Percentiles rank a stretch among this genome's conserved stretches.
Evolutionary conservation across 2,329 filamentous ascomycete genomes (phyloP).

Genomic region (Aschersonia sp.): DNA sequence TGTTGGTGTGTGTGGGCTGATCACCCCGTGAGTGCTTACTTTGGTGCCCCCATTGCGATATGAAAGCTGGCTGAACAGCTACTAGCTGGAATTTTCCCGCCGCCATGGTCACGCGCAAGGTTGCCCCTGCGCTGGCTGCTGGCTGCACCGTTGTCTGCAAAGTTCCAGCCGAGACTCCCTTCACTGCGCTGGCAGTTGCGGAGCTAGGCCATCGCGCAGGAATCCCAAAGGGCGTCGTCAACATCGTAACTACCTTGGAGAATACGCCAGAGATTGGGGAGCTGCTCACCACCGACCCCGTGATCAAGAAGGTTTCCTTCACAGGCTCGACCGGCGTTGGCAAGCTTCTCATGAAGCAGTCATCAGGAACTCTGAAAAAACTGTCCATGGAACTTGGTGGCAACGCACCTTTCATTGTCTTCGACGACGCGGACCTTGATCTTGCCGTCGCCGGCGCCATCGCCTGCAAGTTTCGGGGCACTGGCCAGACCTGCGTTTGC

Average conservation of each 20-base stretch:
- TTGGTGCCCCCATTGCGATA: no score
- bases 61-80: neutral
- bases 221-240: constrained; percentile 80
- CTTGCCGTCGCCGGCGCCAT: constrained; percentile 71
- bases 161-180: constrained; percentile 82
- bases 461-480: constrained; percentile 81
- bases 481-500: constrained; percentile 90
- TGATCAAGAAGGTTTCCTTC: constrained; percentile 82
- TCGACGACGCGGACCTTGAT: constrained; percentile 87
- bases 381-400: constrained; percentile 82
- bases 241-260: constrained; percentile 65
- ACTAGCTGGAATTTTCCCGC: constrained; percentile 69
- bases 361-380: constrained; percentile 68
- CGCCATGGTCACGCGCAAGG: constrained; percentile 60
- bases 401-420: constrained; percentile 93
- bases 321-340: constrained; percentile 64
- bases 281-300: constrained; percentile 55
- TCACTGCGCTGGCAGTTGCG: constrained; percentile 74
- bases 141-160: constrained; percentile 92
- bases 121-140: constrained; percentile 68
- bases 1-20: constrained; percentile 68
- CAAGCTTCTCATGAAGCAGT: constrained; percentile 78
- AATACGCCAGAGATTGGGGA: constrained; percentile 73
- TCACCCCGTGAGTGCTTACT: constrained; percentile 44
- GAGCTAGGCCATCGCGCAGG: constrained; percentile 79